phyloP scores from a whole-genome alignment of 495 filamentous ascomycete species.

The Ramalina intermedia region DNA sequence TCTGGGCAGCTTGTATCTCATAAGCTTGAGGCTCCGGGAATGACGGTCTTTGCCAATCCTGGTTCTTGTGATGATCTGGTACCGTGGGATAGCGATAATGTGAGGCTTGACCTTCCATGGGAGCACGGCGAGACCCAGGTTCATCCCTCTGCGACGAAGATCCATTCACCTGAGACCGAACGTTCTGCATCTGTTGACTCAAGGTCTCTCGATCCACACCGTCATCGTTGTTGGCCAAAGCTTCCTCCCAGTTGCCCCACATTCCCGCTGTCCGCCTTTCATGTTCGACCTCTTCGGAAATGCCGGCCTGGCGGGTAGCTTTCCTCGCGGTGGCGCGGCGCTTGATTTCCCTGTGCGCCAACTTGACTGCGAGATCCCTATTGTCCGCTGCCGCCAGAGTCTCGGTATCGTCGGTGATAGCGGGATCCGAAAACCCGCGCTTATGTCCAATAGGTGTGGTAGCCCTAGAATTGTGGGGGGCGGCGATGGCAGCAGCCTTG shows the following conservation, averaged over 20 bases:
- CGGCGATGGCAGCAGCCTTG: slow-evolving; percentile 13
- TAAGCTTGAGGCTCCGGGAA: neutral
- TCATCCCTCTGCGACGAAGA: slow-evolving; percentile 1
- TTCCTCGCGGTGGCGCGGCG: slow-evolving; percentile 47
- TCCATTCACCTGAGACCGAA: slow-evolving; percentile 15
- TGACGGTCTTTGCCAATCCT: neutral
- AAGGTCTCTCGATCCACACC: slow-evolving; percentile 26
- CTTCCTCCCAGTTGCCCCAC: slow-evolving; percentile 45
- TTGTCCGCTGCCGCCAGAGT: slow-evolving; percentile 57
- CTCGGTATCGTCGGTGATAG: slow-evolving; percentile 26
- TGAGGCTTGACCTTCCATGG: slow-evolving; percentile 8
- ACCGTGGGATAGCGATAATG: slow-evolving; percentile 41
- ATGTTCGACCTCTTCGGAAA: slow-evolving; percentile 39
- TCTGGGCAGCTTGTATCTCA: slow-evolving; percentile 8
- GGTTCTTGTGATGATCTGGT: slow-evolving; percentile 25
- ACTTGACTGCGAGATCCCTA: slow-evolving; percentile 59
- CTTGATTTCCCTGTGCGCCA: slow-evolving; percentile 60
- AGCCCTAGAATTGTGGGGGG: slow-evolving; percentile 3
- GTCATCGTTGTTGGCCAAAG: slow-evolving; percentile 15
- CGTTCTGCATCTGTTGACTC: slow-evolving; percentile 33
- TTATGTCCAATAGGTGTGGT: slow-evolving; percentile 5
- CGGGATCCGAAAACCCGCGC: slow-evolving; percentile 23
- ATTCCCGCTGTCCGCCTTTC: slow-evolving; percentile 43
- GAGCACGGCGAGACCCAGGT: neutral
- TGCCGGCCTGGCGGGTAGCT: slow-evolving; percentile 38